Percentiles rank a stretch among this genome's conserved stretches.
Conservation (phyloP, 2,329 filamentous ascomycete species). For the Cladophialophora bantiana region DNA sequence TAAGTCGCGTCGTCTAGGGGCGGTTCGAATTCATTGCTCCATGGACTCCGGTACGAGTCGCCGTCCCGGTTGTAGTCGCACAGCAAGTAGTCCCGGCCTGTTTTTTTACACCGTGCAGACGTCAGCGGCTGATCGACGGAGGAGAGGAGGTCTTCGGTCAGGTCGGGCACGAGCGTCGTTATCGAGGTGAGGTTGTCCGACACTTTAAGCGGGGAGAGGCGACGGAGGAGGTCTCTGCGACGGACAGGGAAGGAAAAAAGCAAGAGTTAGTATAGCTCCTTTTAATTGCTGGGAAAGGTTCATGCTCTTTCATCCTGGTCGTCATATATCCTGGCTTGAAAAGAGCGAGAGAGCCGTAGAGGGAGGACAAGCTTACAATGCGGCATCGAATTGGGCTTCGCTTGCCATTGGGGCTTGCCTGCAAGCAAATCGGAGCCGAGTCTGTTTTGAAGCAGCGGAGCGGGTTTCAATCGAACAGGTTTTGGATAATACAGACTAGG, state of each 20-base stretch:
- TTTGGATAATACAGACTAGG: not conserved
- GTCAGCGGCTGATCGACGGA: conserved; percentile 96
- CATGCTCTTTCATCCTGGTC: not conserved
- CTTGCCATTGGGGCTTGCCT: conserved; percentile 22
- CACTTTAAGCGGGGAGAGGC: conserved; percentile 93
- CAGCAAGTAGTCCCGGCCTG: conserved; percentile 92
- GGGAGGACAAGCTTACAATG: conserved; percentile 51
- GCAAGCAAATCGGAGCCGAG: not conserved
- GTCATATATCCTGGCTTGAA: not conserved
- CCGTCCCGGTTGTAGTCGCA: conserved; percentile 99
- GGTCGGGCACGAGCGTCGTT: conserved; percentile 84
- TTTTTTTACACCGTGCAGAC: conserved; percentile 82
- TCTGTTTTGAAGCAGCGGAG: not conserved
- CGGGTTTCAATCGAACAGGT: not conserved
- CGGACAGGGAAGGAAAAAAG: conserved; percentile 32
- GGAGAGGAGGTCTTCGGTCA: conserved; percentile 96
- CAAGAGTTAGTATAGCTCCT: not conserved
- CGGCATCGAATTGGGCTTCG: conserved; percentile 59
- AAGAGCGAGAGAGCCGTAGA: not conserved
- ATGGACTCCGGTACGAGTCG: conserved; percentile 96
- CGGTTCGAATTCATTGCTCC: conserved; percentile 98
- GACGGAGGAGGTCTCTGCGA: conserved; percentile 91
- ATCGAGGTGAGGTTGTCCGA: conserved; percentile 86
- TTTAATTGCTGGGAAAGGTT: not conserved
- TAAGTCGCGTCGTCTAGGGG: conserved; percentile 85